These are phyloP conservation scores for Fusarium temperatum DNA, from an alignment of 2,329 filamentous ascomycete species.

Conservation along the genomic window DNA sequence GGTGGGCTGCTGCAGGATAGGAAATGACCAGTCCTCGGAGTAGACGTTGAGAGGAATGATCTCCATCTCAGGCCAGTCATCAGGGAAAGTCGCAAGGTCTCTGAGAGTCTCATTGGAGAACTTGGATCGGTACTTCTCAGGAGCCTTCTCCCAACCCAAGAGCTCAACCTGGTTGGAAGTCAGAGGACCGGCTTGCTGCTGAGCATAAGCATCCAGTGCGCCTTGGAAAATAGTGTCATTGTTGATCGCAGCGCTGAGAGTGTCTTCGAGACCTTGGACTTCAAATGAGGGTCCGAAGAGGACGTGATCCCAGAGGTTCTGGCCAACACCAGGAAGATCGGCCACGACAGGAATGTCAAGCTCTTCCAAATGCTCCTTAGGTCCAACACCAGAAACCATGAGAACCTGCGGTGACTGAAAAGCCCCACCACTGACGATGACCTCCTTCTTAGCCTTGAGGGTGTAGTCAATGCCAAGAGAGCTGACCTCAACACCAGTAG, in stretches of 20 bases:
- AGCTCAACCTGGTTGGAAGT: slow-evolving; percentile 39
- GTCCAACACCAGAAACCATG: slow-evolving; percentile 37
- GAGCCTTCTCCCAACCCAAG: slow-evolving; percentile 41
- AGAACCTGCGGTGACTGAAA: slow-evolving; percentile 35
- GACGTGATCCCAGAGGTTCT: slow-evolving; percentile 35
- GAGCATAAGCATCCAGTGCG: slow-evolving; percentile 23
- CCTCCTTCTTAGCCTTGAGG: slow-evolving; percentile 30
- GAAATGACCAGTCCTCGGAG: slow-evolving; percentile 30
- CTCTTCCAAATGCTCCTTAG: not conserved
- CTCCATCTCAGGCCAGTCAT: slow-evolving; percentile 50
- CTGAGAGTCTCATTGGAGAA: slow-evolving; percentile 26
- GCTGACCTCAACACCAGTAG: slow-evolving; percentile 49
- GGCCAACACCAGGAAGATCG: slow-evolving; percentile 28
- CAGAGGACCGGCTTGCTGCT: slow-evolving; percentile 27
- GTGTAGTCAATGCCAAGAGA: slow-evolving; percentile 22
- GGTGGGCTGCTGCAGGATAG: slow-evolving; percentile 28
- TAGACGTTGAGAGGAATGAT: slow-evolving; percentile 38
- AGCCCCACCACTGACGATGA: slow-evolving; percentile 27
- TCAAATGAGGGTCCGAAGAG: slow-evolving; percentile 34
- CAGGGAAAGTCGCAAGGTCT: slow-evolving; percentile 38
- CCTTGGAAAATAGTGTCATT: slow-evolving; percentile 20
- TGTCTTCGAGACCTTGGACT: slow-evolving; percentile 33
- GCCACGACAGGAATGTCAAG: slow-evolving; percentile 26
- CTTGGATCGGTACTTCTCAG: slow-evolving; percentile 24
- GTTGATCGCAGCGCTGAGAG: slow-evolving; percentile 34